phyloP scores from a whole-genome alignment of 2,329 filamentous ascomycete genomes.

The Paracamarosporium sp. region DNA sequence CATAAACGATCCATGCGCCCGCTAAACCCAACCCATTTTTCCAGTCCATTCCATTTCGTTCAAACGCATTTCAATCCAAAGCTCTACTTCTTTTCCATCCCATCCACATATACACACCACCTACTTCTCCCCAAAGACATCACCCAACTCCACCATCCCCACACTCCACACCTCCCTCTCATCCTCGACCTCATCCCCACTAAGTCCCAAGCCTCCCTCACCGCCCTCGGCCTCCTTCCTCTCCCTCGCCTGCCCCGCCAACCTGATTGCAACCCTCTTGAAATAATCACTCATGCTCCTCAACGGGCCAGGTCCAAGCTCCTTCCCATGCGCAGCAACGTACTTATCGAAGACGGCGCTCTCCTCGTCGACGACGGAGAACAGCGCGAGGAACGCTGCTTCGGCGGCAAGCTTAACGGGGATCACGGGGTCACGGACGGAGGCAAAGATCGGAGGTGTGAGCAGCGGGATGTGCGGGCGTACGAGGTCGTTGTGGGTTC shows the following conservation, averaged over 20 bases:
- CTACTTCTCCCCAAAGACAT: conserved; percentile 46
- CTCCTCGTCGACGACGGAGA: conserved; percentile 89
- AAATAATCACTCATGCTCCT: conserved; percentile 97
- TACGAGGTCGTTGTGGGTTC: conserved; percentile 79
- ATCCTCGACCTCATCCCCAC: conserved; percentile 91
- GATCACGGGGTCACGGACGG: conserved; percentile 89
- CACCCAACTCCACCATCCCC: conserved; percentile 83
- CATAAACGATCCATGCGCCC: background rate
- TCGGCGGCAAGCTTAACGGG: conserved; percentile 95
- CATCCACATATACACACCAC: background rate
- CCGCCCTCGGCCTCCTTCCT: conserved; percentile 91
- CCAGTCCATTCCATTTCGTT: no score
- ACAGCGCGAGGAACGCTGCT: conserved; percentile 89
- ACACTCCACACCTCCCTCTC: conserved; percentile 96
- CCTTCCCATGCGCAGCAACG: conserved; percentile 70
- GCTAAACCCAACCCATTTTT: background rate
- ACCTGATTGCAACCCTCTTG: conserved; percentile 83
- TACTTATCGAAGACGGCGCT: conserved; percentile 89
- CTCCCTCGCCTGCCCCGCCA: conserved; percentile 88
- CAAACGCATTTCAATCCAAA: no score
- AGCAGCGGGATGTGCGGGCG: conserved; percentile 81
- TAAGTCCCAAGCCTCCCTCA: conserved; percentile 81
- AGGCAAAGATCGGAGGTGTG: conserved; percentile 84
- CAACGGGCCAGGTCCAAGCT: conserved; percentile 75
- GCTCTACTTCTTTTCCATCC: background rate